These are phyloP conservation scores for Phialemonium atrogriseum DNA, from an alignment of 2,329 filamentous ascomycete species.

Conservation along the genomic window DNA sequence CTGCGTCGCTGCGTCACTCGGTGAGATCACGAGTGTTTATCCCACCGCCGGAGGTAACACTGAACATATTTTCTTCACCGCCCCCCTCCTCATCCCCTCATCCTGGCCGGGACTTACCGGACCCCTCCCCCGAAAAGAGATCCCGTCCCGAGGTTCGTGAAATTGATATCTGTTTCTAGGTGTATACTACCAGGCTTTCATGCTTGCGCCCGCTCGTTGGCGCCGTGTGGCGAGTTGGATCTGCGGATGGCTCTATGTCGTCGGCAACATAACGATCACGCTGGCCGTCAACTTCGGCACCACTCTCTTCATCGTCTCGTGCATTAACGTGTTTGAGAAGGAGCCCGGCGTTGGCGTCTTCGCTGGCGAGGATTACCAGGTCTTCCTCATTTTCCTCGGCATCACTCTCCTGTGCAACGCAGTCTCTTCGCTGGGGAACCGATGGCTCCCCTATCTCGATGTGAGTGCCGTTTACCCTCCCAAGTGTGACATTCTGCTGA, in stretches of 20 bases:
- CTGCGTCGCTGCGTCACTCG: slow-evolving; percentile 37
- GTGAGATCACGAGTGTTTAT: too few relatives aligned
- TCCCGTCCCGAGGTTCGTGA: slow-evolving; percentile 43
- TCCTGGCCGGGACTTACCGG: too few relatives aligned
- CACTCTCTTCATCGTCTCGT: slow-evolving; percentile 43
- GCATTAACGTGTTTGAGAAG: slow-evolving; percentile 44
- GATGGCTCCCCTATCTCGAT: slow-evolving; percentile 50
- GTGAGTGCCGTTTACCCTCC: slow-evolving; percentile 47
- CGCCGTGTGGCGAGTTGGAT: slow-evolving; percentile 41
- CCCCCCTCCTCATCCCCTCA: too few relatives aligned
- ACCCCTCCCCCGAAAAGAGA: too few relatives aligned
- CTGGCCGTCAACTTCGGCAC: slow-evolving; percentile 48
- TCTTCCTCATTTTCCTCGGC: slow-evolving; percentile 54
- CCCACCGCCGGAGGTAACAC: too few relatives aligned
- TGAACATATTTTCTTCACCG: too few relatives aligned
- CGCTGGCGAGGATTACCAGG: slow-evolving; percentile 47
- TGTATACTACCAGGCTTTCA: slow-evolving; percentile 46
- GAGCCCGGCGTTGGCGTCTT: slow-evolving; percentile 42
- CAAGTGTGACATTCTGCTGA: too few relatives aligned
- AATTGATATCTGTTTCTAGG: slow-evolving; percentile 44
- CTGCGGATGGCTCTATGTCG: slow-evolving; percentile 43
- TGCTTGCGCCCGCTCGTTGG: slow-evolving; percentile 30
- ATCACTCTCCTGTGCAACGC: slow-evolving; percentile 46
- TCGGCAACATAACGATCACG: slow-evolving; percentile 44
- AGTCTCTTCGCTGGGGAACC: slow-evolving; percentile 48